Conservation (phyloP, 1,139 yeast species). For the Yamadazyma spencermartinsiae region DNA sequence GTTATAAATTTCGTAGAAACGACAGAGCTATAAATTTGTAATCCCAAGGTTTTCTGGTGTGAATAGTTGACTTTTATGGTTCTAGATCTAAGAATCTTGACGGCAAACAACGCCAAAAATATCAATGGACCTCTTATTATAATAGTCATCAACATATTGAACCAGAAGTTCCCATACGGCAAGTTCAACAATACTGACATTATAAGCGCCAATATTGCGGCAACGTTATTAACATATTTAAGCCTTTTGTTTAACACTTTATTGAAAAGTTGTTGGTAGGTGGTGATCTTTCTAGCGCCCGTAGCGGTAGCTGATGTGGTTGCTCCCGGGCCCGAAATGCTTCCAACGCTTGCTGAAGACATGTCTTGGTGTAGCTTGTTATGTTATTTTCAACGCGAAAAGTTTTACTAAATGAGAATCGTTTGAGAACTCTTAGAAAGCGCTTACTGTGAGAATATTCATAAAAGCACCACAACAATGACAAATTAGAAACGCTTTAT, state of each 20-base stretch:
- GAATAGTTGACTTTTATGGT: conserved; percentile 53
- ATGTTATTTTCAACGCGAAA: no score
- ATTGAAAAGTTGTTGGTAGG: conserved; percentile 24
- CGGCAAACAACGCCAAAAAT: conserved; percentile 29
- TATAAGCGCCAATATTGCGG: conserved; percentile 26
- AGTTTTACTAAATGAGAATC: no score
- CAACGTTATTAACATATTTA: conserved; percentile 36
- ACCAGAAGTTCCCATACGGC: conserved; percentile 34
- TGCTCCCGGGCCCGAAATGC: not conserved
- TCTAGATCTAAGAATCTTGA: conserved; percentile 50
- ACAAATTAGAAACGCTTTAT: not conserved
- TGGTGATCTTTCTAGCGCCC: conserved; percentile 11
- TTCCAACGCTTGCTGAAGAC: conserved; percentile 4
- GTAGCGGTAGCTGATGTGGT: not conserved
- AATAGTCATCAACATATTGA: conserved; percentile 27
- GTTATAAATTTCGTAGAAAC: conserved; percentile 40
- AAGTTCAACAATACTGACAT: conserved; percentile 25
- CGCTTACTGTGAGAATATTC: no score
- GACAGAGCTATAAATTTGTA: conserved; percentile 50
- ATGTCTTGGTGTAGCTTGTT: no score
- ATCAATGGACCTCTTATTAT: conserved; percentile 33
- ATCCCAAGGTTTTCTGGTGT: conserved; percentile 49
- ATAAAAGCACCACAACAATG: no score
- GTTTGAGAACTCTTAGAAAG: no score
- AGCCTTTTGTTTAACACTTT: conserved; percentile 38